Conservation (phyloP, 331 rosid species). For the Quercus lobata region DNA sequence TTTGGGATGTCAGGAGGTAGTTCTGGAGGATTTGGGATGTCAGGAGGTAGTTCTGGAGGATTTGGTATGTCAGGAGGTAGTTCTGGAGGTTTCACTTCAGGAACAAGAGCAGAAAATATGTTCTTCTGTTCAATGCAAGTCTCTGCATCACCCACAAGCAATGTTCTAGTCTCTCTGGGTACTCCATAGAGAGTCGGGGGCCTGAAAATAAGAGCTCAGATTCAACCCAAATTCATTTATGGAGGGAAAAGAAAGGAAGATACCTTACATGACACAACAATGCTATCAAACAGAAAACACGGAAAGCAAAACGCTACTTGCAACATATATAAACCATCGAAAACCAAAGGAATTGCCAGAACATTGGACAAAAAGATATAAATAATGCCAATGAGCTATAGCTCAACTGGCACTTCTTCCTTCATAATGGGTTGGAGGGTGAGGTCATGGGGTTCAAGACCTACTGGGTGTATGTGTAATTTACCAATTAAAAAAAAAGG, state of each 20-base stretch:
- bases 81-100: conserved; percentile 61
- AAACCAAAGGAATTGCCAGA: conserved; percentile 3
- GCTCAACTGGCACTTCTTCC: no score
- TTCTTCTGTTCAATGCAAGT: conserved; percentile 66
- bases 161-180: conserved; percentile 70
- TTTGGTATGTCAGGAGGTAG: conserved; percentile 30
- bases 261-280: background rate
- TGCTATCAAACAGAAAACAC: background rate
- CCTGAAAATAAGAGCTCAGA: conserved; percentile 43
- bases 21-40: conserved; percentile 5
- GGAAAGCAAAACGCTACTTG: background rate
- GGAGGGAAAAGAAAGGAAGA: background rate
- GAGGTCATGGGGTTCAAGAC: no score
- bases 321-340: background rate
- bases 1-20: conserved; percentile 32
- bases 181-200: conserved; percentile 87
- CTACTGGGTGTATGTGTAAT: no score
- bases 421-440: no score
- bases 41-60: conserved; percentile 1
- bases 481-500: no score
- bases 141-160: conserved; percentile 65
- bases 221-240: background rate
- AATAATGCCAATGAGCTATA: background rate
- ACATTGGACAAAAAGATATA: background rate
- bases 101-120: conserved; percentile 49